Base-by-base conservation (phyloP, 352 stramenopile genomes). In the Globisporangium nagaii region DNA sequence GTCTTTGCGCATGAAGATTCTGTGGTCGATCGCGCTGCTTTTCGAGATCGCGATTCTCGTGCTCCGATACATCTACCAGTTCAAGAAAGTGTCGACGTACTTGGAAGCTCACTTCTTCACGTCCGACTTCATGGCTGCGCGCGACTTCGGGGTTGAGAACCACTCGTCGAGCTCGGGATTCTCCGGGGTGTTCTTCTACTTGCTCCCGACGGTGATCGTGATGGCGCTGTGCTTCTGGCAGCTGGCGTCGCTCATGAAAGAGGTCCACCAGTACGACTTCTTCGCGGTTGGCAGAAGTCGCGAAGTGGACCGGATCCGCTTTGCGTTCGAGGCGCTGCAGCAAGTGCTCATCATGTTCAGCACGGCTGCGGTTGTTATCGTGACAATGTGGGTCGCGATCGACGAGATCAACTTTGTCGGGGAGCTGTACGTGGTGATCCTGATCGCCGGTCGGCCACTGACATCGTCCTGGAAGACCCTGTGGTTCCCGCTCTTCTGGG, bases 191-290 rank as follows among this genome's bases (percentile, higher is more conserved):
- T 95, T 93, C 52, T 32, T 90, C 24, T 95, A 95, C 49, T 52
- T 95, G 22, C 58, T 90, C 12, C 84, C 84, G 2, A 93, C 80
- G 1, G 70, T 73, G 0, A 53, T 87, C 4, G 63, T 92, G 56
- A 91, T 85, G 57, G 75, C 70, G 17, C 51, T 95, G 27, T 85
- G 80, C 47, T 91, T 90, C 45, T 95, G 84, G 84, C 84, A 95
- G 44, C 59, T 95, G 15, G 70, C 74, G 25, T 86, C 80, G 28
- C 81, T 95, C 56, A 79, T 81, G 63, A 84, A 78, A 47, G 67
- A 76, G 0, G 65, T 92, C 8, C 63, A 74, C 7, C 56, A 68
- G 25, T 91, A 90, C 54, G 68, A 88, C 27, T 67, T 88, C 4
- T 79, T 92, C 39, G 77, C 71, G 20, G 66, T 70, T 19, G 81